Conservation (phyloP, 202 grass and related monocot genomes). For the Eragrostis tef region DNA sequence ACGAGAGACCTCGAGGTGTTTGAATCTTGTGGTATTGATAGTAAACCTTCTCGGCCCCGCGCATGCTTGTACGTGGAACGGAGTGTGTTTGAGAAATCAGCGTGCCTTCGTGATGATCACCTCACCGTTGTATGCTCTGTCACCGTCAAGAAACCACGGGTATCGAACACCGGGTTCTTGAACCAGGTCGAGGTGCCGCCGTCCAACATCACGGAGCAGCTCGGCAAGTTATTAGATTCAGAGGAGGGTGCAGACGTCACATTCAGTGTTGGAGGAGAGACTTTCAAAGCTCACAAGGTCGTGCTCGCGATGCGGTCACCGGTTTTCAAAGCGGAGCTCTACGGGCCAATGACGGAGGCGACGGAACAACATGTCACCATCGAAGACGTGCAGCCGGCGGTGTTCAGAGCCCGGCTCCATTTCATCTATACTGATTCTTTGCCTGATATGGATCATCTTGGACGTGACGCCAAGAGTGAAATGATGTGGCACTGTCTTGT, state of each 20-base stretch:
- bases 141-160: neutral
- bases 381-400: neutral
- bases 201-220: neutral
- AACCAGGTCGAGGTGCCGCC: neutral
- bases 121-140: slow-evolving; percentile 1
- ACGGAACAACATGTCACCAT: neutral
- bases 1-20: neutral
- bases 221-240: neutral
- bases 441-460: neutral
- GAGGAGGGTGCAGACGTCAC: neutral
- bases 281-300: neutral
- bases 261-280: slow-evolving; percentile 16
- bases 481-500: neutral
- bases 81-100: neutral
- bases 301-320: slow-evolving; percentile 6
- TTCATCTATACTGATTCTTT: slow-evolving; percentile 26
- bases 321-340: slow-evolving; percentile 8
- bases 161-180: neutral
- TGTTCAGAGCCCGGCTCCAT: neutral
- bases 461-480: neutral
- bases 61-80: neutral
- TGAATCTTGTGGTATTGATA: fast-evolving
- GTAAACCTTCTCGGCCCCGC: neutral
- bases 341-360: neutral
- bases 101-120: neutral